phyloP scores from a whole-genome alignment of 73 alveolate species.

The Breviolum minutum region DNA sequence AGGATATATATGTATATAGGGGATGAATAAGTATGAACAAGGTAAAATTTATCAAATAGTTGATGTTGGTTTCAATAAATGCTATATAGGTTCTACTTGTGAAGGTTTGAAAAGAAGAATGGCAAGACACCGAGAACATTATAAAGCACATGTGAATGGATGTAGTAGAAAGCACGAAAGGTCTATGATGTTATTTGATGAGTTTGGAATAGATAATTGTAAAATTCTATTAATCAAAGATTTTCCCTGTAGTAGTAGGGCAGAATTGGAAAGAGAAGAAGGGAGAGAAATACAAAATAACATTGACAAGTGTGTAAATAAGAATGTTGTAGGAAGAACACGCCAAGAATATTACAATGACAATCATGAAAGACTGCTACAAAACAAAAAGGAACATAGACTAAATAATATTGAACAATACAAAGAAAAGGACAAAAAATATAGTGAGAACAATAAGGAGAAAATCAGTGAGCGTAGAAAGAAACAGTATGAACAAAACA shows the following conservation, averaged over 20 bases:
- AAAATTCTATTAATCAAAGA: neutral
- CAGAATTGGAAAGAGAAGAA: neutral
- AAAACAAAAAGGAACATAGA: neutral
- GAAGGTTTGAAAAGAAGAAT: neutral
- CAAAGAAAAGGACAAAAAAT: too few species aligned
- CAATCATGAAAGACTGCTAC: neutral
- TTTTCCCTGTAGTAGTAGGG: neutral
- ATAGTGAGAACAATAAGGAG: too few species aligned
- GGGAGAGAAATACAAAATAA: neutral
- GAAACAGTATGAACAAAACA: too few species aligned
- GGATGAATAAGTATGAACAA: neutral
- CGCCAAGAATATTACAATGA: neutral
- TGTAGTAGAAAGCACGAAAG: neutral
- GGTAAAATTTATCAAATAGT: neutral
- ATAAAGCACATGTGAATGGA: neutral
- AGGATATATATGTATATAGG: neutral
- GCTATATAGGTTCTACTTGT: slow-evolving; percentile 44
- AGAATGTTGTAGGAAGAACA: neutral
- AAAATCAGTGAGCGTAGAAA: too few species aligned
- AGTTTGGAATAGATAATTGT: neutral
- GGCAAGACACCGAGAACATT: neutral
- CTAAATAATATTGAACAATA: too few species aligned
- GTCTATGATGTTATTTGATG: neutral
- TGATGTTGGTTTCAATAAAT: neutral
- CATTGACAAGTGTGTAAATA: neutral